Conservation (phyloP, 331 rosid genomes). For the Rosa hybrid region DNA sequence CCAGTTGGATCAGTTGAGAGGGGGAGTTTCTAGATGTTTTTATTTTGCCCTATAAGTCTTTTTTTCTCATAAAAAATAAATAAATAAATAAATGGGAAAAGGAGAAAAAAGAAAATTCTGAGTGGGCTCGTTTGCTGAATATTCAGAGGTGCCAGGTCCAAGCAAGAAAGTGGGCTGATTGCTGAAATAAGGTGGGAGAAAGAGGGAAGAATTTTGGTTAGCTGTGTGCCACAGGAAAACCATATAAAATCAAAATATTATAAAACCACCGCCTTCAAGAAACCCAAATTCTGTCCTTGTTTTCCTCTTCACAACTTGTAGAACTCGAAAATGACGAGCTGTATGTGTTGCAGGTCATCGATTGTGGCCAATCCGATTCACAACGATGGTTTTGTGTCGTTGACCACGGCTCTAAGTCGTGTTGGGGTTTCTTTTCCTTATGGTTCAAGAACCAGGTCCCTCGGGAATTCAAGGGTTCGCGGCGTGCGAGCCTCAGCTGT, state of each 20-base stretch:
- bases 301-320: not conserved
- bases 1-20: too few relatives aligned
- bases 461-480: constrained; percentile 29
- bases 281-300: not conserved
- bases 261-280: not conserved
- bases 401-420: constrained; percentile 17
- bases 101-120: too few relatives aligned
- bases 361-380: constrained; percentile 26
- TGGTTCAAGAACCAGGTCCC: constrained; percentile 25
- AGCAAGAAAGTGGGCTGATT: not conserved
- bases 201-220: not conserved
- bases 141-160: not conserved
- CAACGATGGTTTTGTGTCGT: constrained; percentile 22
- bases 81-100: too few relatives aligned
- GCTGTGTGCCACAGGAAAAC: not conserved
- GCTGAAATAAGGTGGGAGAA: not conserved
- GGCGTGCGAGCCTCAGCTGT: constrained; percentile 66
- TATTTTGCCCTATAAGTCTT: too few relatives aligned
- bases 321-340: constrained; percentile 43
- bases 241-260: not conserved
- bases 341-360: constrained; percentile 26
- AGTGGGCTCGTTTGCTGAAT: not conserved
- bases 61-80: too few relatives aligned
- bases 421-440: constrained; percentile 13
- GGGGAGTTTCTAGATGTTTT: too few relatives aligned